Evolutionary conservation across 2,329 filamentous ascomycete species (phyloP).

Genomic region (Apiospora pterosperma): DNA sequence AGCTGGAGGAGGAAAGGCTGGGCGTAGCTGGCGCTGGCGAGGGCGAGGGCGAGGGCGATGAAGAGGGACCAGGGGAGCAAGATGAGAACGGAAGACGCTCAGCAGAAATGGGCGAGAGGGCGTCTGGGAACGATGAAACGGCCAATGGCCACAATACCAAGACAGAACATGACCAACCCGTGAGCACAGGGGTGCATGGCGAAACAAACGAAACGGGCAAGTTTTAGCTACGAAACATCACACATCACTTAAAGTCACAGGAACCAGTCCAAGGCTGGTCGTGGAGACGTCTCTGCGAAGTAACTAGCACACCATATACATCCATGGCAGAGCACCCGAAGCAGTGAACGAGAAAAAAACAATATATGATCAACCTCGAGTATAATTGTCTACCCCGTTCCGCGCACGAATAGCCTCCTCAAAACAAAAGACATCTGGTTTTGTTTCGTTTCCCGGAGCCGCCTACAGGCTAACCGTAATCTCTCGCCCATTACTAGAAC

Average conservation of each 20-base stretch:
- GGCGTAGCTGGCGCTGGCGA: constrained; percentile 13
- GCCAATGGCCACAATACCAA: neutral
- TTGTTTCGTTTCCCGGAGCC: constrained; percentile 41
- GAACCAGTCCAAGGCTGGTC: neutral
- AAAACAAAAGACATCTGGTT: constrained; percentile 46
- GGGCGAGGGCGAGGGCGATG: constrained; percentile 17
- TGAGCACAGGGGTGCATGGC: neutral
- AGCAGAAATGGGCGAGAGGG: neutral
- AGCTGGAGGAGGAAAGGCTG: constrained; percentile 49
- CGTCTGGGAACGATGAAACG: neutral
- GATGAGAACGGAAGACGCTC: constrained; percentile 5
- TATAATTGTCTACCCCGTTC: constrained; percentile 46
- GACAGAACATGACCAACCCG: constrained; percentile 5
- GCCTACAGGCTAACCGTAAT: constrained; percentile 39
- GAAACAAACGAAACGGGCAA: neutral
- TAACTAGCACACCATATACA: neutral
- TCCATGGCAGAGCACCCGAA: neutral
- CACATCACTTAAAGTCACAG: neutral
- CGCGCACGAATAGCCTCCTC: constrained; percentile 46
- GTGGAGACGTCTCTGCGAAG: neutral
- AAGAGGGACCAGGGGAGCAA: constrained; percentile 11
- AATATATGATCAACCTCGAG: constrained; percentile 56
- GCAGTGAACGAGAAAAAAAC: constrained; percentile 35
- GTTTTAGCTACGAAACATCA: neutral
- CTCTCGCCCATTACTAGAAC: constrained; percentile 52